These are phyloP conservation scores for Fusarium sp. DNA, from an alignment of 2,329 filamentous ascomycete species.

Conservation along the genomic window DNA sequence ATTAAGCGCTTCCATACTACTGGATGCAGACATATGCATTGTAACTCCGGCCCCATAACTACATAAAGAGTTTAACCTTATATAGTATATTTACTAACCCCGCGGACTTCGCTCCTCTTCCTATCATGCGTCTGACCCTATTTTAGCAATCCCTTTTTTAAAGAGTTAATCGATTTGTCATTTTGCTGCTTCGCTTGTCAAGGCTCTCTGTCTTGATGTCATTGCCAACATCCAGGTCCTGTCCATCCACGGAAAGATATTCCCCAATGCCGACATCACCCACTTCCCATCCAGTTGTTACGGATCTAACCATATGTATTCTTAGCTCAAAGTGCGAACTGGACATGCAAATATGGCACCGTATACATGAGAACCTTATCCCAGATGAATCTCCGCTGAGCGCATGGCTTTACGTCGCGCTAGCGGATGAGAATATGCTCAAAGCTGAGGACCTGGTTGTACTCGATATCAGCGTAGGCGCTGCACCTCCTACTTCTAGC, in stretches of 20 bases:
- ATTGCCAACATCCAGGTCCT: not conserved
- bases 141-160: no score
- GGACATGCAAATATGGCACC: slow-evolving; percentile 63
- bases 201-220: no score
- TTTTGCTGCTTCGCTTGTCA: no score
- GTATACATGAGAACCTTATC: slow-evolving; percentile 76
- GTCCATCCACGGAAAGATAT: not conserved
- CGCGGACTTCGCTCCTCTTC: no score
- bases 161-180: no score
- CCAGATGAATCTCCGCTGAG: slow-evolving; percentile 71
- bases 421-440: slow-evolving; percentile 73
- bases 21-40: no score
- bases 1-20: no score
- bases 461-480: slow-evolving; percentile 70
- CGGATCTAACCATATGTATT: slow-evolving; percentile 49
- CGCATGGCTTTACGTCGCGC: slow-evolving; percentile 72
- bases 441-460: slow-evolving; percentile 70
- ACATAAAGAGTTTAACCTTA: no score
- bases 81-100: no score
- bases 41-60: no score
- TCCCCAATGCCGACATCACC: not conserved
- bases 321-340: slow-evolving; percentile 43
- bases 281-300: slow-evolving; percentile 41
- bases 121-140: no score
- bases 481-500: slow-evolving; percentile 51